A percentile compares a stretch with the other conserved stretches of the same genome.
These are phyloP conservation scores for Xanthoparmelia taractica DNA, from an alignment of 495 filamentous ascomycete species.

Conservation along the genomic window DNA sequence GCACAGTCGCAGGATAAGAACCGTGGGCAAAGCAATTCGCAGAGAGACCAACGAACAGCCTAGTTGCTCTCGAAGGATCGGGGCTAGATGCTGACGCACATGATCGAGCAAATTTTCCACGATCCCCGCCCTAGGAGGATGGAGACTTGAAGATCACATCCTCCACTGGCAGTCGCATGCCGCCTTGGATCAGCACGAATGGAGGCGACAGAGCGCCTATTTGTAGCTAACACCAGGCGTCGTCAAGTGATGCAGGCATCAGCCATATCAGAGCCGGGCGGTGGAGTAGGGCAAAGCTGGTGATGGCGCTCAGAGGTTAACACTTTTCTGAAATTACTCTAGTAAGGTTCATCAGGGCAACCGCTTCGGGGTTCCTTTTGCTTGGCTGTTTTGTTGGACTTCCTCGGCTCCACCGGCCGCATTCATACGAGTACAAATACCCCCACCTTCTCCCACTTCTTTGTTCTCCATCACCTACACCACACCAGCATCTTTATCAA, in stretches of 20 bases:
- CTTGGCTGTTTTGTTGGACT: background rate
- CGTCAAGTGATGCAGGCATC: too few relatives aligned
- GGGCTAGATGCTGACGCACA: background rate
- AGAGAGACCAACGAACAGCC: background rate
- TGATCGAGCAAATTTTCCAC: conserved; percentile 11
- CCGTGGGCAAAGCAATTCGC: too few relatives aligned
- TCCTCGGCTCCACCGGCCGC: background rate
- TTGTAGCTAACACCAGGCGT: too few relatives aligned
- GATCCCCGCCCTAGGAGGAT: conserved; percentile 1
- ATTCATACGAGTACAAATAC: background rate
- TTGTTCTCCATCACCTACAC: background rate
- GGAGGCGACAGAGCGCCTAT: background rate
- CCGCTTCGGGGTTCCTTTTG: background rate
- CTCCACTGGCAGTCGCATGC: background rate
- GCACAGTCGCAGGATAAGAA: too few relatives aligned
- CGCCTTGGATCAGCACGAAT: background rate
- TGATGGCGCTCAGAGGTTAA: background rate
- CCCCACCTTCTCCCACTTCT: background rate
- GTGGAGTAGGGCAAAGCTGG: too few relatives aligned
- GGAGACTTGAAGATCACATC: background rate
- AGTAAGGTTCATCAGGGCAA: background rate
- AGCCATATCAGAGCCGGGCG: too few relatives aligned
- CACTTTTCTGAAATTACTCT: background rate
- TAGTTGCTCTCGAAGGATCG: background rate
- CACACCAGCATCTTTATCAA: background rate